Evolutionary conservation across 2,329 filamentous ascomycete species (phyloP).

Genomic region (Neurospora crassa): DNA sequence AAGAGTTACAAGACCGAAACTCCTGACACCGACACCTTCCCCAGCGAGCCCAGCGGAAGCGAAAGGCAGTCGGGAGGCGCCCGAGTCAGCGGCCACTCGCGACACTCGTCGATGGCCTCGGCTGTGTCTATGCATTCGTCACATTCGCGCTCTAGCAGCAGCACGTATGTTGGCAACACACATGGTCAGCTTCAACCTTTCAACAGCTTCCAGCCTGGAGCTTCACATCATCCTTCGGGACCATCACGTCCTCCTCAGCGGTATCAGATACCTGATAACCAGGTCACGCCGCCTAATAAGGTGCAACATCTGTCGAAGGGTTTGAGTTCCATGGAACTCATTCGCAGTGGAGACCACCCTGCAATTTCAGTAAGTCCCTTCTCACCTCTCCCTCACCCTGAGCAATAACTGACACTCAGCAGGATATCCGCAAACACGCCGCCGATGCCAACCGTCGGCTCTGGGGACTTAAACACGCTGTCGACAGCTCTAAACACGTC

Average conservation of each 20-base stretch:
- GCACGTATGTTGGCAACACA: neutral
- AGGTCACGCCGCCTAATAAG: neutral
- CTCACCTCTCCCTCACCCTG: neutral
- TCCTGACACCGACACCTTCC: neutral
- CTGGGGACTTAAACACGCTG: conserved; percentile 7
- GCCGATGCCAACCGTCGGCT: conserved; percentile 5
- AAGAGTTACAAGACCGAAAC: neutral
- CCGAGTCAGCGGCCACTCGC: neutral
- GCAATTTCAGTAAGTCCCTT: neutral
- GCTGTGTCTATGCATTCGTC: neutral
- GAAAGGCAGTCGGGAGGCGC: neutral
- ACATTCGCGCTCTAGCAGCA: neutral
- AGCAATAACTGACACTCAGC: neutral
- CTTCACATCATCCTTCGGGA: neutral
- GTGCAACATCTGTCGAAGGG: fast-evolving
- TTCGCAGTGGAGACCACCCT: neutral
- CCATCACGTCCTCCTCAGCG: neutral
- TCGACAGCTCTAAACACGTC: neutral
- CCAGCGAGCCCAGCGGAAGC: neutral
- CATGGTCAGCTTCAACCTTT: neutral
- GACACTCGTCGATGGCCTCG: neutral
- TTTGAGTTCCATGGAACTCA: neutral
- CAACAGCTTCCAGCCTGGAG: neutral
- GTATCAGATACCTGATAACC: neutral
- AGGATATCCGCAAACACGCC: conserved; percentile 5